Evolutionary conservation across 441 rosid species (phyloP), one percentile per base, ranked within the genome.

Genomic region (Kokia cookei): DNA sequence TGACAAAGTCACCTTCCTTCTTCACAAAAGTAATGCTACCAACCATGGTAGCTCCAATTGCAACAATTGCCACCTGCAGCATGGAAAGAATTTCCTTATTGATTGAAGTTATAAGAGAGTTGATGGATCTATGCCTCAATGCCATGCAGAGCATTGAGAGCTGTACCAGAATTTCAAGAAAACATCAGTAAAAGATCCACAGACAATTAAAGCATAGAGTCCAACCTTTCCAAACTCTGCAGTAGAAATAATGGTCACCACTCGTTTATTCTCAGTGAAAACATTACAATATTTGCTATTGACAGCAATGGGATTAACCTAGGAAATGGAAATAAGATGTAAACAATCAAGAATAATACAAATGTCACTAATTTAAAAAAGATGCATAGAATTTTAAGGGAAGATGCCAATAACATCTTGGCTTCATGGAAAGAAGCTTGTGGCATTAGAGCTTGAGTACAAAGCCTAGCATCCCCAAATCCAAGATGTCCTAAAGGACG

Each of bases 31-130:
- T 90, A 66, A 93, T 91, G 81, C 97, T 93, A 74, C 99, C 98
- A 61, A 95, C 98, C 99, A 91, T 91, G 37, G 99, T 91, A 78
- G 98, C 99, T 60, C 99, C 97, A 32, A 95, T 93, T 22, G 99
- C 98, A 79, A 95, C 89, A 83, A 93, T 87, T 57, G 99, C 99
- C 62, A 93, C 96, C 99, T 95, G 86, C 76, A 75, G 67, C 68
- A 76, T 15, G 71, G 42, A 7, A 48, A 17, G 13, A 32, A 15
- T 42, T 5, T 43, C 17, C 17, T 10, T 24, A 43, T 22, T 65
- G 53, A 65, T 19, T 19, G 2, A 13, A 7, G 55, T 4, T 26
- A 27, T 26, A 26, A 67, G 58, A 45, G 42, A 65, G 51, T 14
- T 50, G 43, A 68, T 4, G 58, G 6, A 27, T 29, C 27, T 32